Percentiles rank a stretch among this genome's conserved stretches.
These are phyloP conservation scores for Xerocomus minutiporus DNA, from an alignment of 1,284 basidiomycete genomes.

Conservation along the genomic window DNA sequence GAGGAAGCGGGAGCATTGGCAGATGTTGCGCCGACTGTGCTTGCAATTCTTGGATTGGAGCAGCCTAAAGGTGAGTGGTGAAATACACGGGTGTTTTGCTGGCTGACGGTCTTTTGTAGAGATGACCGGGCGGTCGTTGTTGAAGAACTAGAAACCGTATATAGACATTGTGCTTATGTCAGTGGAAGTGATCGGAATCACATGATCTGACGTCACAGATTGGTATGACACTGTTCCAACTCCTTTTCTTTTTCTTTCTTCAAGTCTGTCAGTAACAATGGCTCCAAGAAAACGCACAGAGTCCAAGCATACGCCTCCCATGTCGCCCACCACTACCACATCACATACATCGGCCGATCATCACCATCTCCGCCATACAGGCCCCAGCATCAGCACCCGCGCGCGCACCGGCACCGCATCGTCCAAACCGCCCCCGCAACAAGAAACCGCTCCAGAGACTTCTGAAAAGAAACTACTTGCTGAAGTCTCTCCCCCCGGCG, in stretches of 20 bases:
- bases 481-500: not conserved
- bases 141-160: slow-evolving; percentile 20
- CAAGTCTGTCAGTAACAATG: slow-evolving; percentile 10
- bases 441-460: not conserved
- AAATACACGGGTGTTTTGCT: not conserved
- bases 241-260: not conserved
- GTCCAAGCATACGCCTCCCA: slow-evolving; percentile 5
- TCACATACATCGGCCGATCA: slow-evolving; percentile 9
- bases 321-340: slow-evolving; percentile 12
- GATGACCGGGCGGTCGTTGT: slow-evolving; percentile 29
- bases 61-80: slow-evolving; percentile 51
- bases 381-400: slow-evolving; percentile 13
- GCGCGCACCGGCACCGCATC: not conserved
- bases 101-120: slow-evolving; percentile 8
- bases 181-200: slow-evolving; percentile 3
- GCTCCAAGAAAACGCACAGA: slow-evolving; percentile 21
- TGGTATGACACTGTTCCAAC: not conserved
- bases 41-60: slow-evolving; percentile 66
- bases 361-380: slow-evolving; percentile 18
- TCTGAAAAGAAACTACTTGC: not conserved
- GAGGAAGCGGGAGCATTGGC: slow-evolving; percentile 71
- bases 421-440: slow-evolving; percentile 1
- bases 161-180: not conserved
- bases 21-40: slow-evolving; percentile 84
- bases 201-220: slow-evolving; percentile 22